phyloP scores from a whole-genome alignment of 768 basidiomycete species.

The Agaricus sinodeliciosus region DNA sequence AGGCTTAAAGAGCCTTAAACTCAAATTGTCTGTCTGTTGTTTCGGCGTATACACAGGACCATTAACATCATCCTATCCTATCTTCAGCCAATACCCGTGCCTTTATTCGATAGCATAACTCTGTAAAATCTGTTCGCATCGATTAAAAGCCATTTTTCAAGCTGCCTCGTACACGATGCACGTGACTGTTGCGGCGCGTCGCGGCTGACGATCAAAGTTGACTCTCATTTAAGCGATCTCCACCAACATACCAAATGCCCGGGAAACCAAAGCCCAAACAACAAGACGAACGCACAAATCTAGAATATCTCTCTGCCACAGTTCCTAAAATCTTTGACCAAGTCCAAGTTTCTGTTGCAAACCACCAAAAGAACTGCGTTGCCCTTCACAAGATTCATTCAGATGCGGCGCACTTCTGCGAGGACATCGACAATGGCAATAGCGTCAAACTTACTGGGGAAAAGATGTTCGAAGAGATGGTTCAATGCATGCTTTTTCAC shows the following conservation, averaged over 20 bases:
- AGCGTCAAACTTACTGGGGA: slow-evolving; percentile 62
- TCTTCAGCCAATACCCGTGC: too few relatives aligned
- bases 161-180: not conserved
- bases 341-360: slow-evolving; percentile 63
- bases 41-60: too few relatives aligned
- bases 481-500: slow-evolving; percentile 53
- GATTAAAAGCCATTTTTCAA: too few relatives aligned
- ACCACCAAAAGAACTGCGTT: slow-evolving; percentile 87
- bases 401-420: slow-evolving; percentile 49
- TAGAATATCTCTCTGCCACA: not conserved
- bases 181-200: slow-evolving; percentile 7
- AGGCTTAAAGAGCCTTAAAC: too few relatives aligned
- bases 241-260: slow-evolving; percentile 3
- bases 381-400: slow-evolving; percentile 74
- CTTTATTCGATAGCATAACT: too few relatives aligned
- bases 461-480: slow-evolving; percentile 61
- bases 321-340: slow-evolving; percentile 70
- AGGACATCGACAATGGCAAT: slow-evolving; percentile 41
- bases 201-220: not conserved
- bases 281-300: not conserved
- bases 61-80: too few relatives aligned
- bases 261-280: not conserved
- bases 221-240: slow-evolving; percentile 5
- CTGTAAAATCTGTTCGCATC: too few relatives aligned
- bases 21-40: too few relatives aligned